Conservation (phyloP, 768 basidiomycete genomes). For the Tylopilus sp. region DNA sequence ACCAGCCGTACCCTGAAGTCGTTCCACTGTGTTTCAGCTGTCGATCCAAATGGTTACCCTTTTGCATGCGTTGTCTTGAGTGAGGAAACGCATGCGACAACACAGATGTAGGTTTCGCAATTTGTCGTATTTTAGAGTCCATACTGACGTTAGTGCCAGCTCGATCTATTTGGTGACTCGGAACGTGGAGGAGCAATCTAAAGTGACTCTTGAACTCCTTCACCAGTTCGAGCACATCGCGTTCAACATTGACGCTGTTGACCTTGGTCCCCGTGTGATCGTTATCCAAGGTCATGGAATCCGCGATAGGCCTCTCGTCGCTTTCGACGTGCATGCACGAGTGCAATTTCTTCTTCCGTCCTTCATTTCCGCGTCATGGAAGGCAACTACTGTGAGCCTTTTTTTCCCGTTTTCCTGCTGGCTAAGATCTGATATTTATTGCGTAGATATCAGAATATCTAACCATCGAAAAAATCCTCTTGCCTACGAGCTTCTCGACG, state of each 20-base stretch:
- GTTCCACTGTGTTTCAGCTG: not conserved
- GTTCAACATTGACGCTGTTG: not conserved
- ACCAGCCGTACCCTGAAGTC: not conserved
- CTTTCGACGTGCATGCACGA: not conserved
- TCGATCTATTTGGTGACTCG: slow-evolving; percentile 9
- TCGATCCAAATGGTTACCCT: not conserved
- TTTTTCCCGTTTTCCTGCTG: not conserved
- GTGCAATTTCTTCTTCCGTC: slow-evolving; percentile 2
- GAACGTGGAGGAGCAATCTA: not conserved
- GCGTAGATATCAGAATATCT: not conserved
- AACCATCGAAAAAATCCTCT: not conserved
- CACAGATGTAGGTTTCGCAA: not conserved
- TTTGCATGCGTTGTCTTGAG: not conserved
- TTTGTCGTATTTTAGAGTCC: no score
- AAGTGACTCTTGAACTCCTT: slow-evolving; percentile 12
- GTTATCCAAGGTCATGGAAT: not conserved
- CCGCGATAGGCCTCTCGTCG: not conserved
- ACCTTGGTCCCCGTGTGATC: not conserved
- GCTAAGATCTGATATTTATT: not conserved
- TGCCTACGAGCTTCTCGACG: slow-evolving; percentile 12
- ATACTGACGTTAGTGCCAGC: slow-evolving; percentile 1
- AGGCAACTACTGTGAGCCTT: slow-evolving; percentile 1
- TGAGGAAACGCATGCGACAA: not conserved
- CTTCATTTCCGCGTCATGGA: not conserved
- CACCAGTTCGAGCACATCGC: slow-evolving; percentile 7